Evolutionary conservation across 257 asterid species (phyloP).

Genomic region (Salvia hispanica): DNA sequence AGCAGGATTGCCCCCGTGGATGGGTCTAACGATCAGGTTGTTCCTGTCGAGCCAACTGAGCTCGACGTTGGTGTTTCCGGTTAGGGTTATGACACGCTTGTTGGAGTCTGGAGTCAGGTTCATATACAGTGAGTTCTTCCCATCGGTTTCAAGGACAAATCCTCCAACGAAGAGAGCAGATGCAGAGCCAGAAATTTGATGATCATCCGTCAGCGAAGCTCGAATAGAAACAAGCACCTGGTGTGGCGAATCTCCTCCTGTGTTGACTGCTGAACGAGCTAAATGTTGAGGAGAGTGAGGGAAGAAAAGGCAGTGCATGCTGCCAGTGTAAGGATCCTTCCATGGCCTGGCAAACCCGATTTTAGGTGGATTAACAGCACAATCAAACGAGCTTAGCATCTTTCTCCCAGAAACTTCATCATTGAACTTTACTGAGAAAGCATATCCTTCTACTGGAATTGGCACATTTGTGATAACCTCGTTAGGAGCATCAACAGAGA

Average conservation of each 20-base stretch:
- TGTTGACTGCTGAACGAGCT: slow-evolving; percentile 43
- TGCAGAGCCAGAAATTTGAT: slow-evolving; percentile 60
- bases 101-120: slow-evolving; percentile 52
- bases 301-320: slow-evolving; percentile 63
- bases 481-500: slow-evolving; percentile 64
- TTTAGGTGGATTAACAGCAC: slow-evolving; percentile 63
- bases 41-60: slow-evolving; percentile 61
- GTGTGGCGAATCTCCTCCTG: slow-evolving; percentile 33
- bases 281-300: slow-evolving; percentile 77
- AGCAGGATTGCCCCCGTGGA: slow-evolving; percentile 36
- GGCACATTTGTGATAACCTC: slow-evolving; percentile 74
- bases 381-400: slow-evolving; percentile 43
- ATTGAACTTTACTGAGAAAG: slow-evolving; percentile 56
- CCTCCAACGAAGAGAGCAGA: slow-evolving; percentile 82
- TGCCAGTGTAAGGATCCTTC: slow-evolving; percentile 60
- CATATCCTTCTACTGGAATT: slow-evolving; percentile 66
- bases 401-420: slow-evolving; percentile 40
- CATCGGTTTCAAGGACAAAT: slow-evolving; percentile 57
- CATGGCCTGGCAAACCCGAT: slow-evolving; percentile 73
- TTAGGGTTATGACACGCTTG: slow-evolving; percentile 54
- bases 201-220: slow-evolving; percentile 64
- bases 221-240: slow-evolving; percentile 51
- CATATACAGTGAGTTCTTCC: slow-evolving; percentile 46
- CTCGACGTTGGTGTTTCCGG: slow-evolving; percentile 68
- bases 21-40: slow-evolving; percentile 44